Percentiles rank a stretch among this genome's conserved stretches.
Conservation (phyloP, 495 filamentous ascomycete species). For the Penicillium steckii region DNA sequence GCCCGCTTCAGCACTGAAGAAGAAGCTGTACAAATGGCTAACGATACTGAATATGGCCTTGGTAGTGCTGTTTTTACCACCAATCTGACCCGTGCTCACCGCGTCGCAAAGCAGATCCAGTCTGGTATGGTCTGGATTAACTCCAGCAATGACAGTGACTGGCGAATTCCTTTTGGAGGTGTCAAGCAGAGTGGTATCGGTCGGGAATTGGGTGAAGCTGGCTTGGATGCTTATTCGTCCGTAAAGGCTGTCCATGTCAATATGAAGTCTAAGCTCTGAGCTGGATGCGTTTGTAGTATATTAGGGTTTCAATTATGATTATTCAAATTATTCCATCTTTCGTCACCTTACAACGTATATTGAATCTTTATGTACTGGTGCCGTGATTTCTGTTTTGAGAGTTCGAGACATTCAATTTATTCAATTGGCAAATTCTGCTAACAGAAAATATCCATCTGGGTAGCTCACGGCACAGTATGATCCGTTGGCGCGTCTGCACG, state of each 20-base stretch:
- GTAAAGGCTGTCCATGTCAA: conserved; percentile 78
- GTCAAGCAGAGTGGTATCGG: conserved; percentile 94
- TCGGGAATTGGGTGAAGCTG: conserved; percentile 79
- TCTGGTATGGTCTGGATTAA: conserved; percentile 57
- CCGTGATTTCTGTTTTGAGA: no score
- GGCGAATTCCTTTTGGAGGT: conserved; percentile 79
- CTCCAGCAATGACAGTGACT: conserved; percentile 69
- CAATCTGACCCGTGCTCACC: conserved; percentile 42
- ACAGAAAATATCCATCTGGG: no score
- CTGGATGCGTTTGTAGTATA: no score
- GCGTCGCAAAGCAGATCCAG: conserved; percentile 50
- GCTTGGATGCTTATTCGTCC: conserved; percentile 73
- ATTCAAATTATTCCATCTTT: not conserved
- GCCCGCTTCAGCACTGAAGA: conserved; percentile 51
- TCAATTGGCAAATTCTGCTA: no score
- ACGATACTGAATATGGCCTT: conserved; percentile 47
- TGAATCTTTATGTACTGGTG: no score
- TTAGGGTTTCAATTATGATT: not conserved
- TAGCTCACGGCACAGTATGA: no score
- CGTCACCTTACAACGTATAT: no score
- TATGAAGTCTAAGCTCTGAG: conserved; percentile 31
- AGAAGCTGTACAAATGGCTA: conserved; percentile 49
- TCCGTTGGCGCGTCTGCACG: not conserved
- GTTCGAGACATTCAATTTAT: no score
- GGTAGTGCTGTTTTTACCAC: conserved; percentile 50